Conservation (phyloP, 2,329 filamentous ascomycete species). For the Trichoderma hamatum region DNA sequence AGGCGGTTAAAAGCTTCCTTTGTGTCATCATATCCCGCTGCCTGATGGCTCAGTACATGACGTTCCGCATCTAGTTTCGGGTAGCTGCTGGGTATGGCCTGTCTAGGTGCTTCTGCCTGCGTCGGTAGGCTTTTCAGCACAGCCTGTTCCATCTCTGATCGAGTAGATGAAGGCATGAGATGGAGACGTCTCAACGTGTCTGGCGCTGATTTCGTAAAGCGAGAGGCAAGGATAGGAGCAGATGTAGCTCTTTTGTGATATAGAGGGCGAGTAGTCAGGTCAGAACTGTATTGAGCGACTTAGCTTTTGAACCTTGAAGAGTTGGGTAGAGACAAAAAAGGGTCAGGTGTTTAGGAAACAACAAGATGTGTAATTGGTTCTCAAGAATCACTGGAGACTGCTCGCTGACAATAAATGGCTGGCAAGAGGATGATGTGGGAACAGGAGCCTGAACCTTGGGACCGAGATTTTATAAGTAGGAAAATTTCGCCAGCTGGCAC, state of each 20-base stretch:
- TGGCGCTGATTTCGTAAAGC: slow-evolving; percentile 18
- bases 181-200: slow-evolving; percentile 25
- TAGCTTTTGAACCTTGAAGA: not conserved
- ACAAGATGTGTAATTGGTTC: not conserved
- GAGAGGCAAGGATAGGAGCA: slow-evolving; percentile 49
- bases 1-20: not conserved
- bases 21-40: not conserved
- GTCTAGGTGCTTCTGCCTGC: not conserved
- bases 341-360: not conserved
- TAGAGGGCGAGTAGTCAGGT: not conserved
- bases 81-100: not conserved
- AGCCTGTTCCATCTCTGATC: slow-evolving; percentile 26
- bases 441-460: slow-evolving; percentile 10
- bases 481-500: slow-evolving; percentile 3
- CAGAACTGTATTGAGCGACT: not conserved
- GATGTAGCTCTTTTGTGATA: slow-evolving; percentile 54
- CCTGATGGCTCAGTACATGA: not conserved
- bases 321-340: not conserved
- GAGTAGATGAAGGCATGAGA: slow-evolving; percentile 30
- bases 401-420: not conserved
- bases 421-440: not conserved
- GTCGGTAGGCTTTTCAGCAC: not conserved
- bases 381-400: not conserved
- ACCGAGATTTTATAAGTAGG: slow-evolving; percentile 19
- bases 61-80: not conserved